Conservation (phyloP, 805 yeast genomes). For the Nakazawaea holstii region DNA sequence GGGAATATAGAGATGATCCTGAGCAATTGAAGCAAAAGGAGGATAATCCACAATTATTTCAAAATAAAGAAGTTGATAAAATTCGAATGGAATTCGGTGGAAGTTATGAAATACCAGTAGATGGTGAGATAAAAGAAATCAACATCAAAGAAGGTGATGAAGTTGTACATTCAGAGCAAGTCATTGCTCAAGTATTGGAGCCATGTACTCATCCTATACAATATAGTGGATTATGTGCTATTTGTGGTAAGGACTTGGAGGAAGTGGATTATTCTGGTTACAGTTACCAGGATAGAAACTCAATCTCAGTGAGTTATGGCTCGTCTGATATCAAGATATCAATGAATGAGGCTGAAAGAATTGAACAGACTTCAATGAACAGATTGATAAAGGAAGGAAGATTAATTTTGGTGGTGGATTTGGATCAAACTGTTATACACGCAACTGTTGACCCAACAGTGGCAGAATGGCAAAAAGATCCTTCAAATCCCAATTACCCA, state of each 20-base stretch:
- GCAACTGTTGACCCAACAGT: conserved; percentile 98
- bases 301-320: conserved; percentile 86
- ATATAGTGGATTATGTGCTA: conserved; percentile 90
- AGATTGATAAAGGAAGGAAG: conserved; percentile 58
- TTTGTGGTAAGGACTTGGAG: conserved; percentile 79
- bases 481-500: conserved; percentile 76
- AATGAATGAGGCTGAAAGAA: conserved; percentile 76
- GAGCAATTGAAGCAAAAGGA: conserved; percentile 31
- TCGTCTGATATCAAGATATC: conserved; percentile 80
- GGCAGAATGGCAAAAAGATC: conserved; percentile 91
- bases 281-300: conserved; percentile 66
- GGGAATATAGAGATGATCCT: conserved; percentile 59
- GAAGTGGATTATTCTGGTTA: conserved; percentile 72
- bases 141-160: conserved; percentile 54
- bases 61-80: conserved; percentile 36
- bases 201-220: conserved; percentile 92
- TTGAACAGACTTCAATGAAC: conserved; percentile 63
- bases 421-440: conserved; percentile 96
- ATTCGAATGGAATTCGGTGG: conserved; percentile 63
- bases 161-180: conserved; percentile 39
- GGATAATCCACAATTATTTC: conserved; percentile 16
- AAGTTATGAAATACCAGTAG: conserved; percentile 77
- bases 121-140: conserved; percentile 56
- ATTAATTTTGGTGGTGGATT: conserved; percentile 87
- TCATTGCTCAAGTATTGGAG: conserved; percentile 58